A percentile compares a stretch with the other conserved stretches of the same genome.
Evolutionary conservation across 345 rosid genomes (phyloP).

Genomic region (Stellera chamaejasme): DNA sequence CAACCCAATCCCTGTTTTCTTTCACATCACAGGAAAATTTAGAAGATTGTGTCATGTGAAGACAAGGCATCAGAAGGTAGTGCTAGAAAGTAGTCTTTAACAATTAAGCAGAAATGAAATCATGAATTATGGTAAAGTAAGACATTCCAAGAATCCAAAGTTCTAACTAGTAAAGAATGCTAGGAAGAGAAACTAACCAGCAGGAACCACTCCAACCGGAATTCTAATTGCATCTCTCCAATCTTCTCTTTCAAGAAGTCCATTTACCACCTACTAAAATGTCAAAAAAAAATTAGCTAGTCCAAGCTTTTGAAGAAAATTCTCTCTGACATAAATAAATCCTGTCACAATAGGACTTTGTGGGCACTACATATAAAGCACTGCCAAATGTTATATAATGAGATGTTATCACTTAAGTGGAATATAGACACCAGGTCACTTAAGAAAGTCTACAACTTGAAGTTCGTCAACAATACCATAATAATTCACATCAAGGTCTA

Average conservation of each 20-base stretch:
- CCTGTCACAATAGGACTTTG: neutral
- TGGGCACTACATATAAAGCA: neutral
- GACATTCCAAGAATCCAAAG: neutral
- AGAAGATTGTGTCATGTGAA: too few relatives aligned
- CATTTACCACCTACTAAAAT: constrained; percentile 91
- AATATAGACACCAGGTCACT: too few relatives aligned
- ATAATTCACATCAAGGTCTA: too few relatives aligned
- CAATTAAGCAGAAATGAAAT: too few relatives aligned
- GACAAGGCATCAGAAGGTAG: too few relatives aligned
- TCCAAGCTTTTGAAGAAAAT: constrained; percentile 1
- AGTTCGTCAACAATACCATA: too few relatives aligned
- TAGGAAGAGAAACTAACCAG: constrained; percentile 40
- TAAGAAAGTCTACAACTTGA: too few relatives aligned
- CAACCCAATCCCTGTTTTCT: too few relatives aligned
- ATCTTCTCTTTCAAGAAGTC: constrained; percentile 83
- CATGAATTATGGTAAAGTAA: neutral
- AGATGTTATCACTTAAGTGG: too few relatives aligned
- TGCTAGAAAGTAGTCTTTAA: too few relatives aligned
- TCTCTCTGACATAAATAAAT: constrained; percentile 1
- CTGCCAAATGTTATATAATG: too few relatives aligned
- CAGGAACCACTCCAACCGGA: constrained; percentile 86
- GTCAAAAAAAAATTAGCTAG: constrained; percentile 19
- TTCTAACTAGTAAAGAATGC: neutral
- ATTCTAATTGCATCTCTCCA: constrained; percentile 70
- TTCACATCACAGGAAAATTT: too few relatives aligned